Evolutionary conservation across 768 basidiomycete genomes (phyloP).

Genomic region (Rossbeevera mucosa): DNA sequence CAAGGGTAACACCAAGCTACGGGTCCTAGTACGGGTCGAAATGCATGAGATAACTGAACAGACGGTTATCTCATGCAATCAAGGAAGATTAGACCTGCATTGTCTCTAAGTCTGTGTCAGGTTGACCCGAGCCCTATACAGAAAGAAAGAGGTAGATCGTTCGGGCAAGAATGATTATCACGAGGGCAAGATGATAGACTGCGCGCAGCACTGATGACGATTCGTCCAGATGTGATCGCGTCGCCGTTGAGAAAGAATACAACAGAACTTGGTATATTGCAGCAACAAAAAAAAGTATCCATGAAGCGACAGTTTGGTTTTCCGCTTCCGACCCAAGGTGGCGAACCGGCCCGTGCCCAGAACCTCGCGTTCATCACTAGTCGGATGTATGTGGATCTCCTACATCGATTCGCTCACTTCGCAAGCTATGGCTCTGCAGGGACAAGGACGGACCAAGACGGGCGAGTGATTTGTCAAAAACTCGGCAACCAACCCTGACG

Average conservation of each 20-base stretch:
- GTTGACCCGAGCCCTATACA: neutral
- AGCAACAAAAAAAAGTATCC: constrained; percentile 8
- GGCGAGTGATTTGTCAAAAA: constrained; percentile 2
- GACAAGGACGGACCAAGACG: constrained; percentile 4
- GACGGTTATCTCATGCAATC: too few relatives aligned
- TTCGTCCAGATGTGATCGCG: neutral
- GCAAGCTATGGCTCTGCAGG: constrained; percentile 5
- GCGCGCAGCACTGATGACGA: neutral
- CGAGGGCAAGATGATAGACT: neutral
- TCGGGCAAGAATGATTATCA: neutral
- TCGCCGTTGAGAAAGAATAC: constrained; percentile 3
- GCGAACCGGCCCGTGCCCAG: constrained; percentile 3
- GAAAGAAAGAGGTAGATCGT: neutral
- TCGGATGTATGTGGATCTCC: constrained; percentile 8
- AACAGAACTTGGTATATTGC: neutral
- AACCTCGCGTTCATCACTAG: constrained; percentile 11
- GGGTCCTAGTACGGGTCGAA: neutral
- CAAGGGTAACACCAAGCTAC: neutral
- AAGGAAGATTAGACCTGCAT: neutral
- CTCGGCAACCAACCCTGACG: constrained; percentile 1
- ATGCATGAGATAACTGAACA: neutral
- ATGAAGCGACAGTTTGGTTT: constrained; percentile 8
- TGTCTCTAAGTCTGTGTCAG: neutral
- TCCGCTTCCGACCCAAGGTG: constrained; percentile 18
- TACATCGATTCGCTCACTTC: constrained; percentile 1